These are phyloP conservation scores for Gentiana straminea DNA, from an alignment of 257 asterid genomes.

Conservation along the genomic window DNA sequence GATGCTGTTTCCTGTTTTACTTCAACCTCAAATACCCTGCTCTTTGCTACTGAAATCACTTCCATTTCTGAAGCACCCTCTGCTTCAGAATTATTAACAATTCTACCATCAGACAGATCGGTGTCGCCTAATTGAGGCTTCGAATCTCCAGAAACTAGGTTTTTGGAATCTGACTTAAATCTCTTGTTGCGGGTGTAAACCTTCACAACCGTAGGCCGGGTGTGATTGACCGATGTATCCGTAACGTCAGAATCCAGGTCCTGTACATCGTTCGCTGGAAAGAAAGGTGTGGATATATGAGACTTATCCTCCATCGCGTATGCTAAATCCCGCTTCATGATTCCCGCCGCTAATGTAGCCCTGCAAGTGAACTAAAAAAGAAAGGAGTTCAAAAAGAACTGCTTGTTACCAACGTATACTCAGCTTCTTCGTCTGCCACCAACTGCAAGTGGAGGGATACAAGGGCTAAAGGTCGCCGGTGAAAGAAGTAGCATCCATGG, in stretches of 20 bases:
- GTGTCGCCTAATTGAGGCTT: conserved; percentile 1
- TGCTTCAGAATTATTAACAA: conserved; percentile 20
- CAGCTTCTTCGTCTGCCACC: too few species aligned
- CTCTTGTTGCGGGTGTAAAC: conserved; percentile 59
- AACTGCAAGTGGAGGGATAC: too few species aligned
- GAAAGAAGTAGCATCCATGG: too few species aligned
- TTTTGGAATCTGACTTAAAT: conserved; percentile 22
- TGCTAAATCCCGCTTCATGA: conserved; percentile 43
- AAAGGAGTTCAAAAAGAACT: too few species aligned
- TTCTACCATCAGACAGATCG: conserved; percentile 14
- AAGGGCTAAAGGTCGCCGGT: too few species aligned
- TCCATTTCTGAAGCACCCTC: conserved; percentile 19
- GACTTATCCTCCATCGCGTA: conserved; percentile 13
- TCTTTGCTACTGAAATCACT: conserved; percentile 5
- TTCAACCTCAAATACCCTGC: conserved; percentile 50
- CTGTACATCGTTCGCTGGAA: conserved; percentile 2
- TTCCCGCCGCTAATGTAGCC: background rate
- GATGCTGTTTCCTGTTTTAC: conserved; percentile 36
- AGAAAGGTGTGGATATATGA: conserved; percentile 9
- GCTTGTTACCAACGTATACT: too few species aligned
- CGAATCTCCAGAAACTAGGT: conserved; percentile 7
- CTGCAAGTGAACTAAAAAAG: too few species aligned
- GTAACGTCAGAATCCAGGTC: conserved; percentile 26
- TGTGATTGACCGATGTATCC: conserved; percentile 14
- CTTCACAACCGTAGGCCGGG: conserved; percentile 32